Evolutionary conservation across 108 stramenopile species (phyloP), one percentile per base, ranked within the genome.

Genomic region (Conticribra weissflogii): DNA sequence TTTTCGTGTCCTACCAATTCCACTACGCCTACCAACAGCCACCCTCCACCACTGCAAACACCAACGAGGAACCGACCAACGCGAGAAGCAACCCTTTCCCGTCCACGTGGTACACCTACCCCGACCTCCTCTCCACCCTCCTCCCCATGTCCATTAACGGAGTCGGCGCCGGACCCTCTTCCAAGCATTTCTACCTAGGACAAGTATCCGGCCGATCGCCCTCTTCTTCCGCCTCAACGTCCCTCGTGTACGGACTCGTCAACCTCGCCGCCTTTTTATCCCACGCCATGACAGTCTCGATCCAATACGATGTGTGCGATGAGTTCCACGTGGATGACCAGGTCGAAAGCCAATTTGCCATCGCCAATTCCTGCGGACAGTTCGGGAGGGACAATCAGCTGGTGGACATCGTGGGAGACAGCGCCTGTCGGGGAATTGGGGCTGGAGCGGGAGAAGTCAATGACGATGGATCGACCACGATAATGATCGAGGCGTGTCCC

Each of bases 271-370:
- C 75, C 2, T 76, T 76, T 48, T 68, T 76, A 19, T 32, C 75
- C 8, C 75, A 76, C 2, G 71, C 63, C 1, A 53, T 41, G 51
- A 30, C 46, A 0, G 34, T 65, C 23, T 64, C 75, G 3, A 71
- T 76, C 31, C 52, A 76, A 36, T 71, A 71, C 17, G 75, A 76
- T 71, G 75, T 59, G 5, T 76, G 75, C 32, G 75, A 76, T 50
- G 75, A 76, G 51, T 74, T 74, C 60, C 55, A 60, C 36, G 34
- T 66, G 17, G 72, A 74, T 66, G 50, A 59, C 22, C 50, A 45
- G 23, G 25, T 62, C 4, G 51, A 5, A 18, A 46, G 25, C 14
- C 52, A 74, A 53, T 66, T 54, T 30, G 72, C 72, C 8, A 59
- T 74, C 29, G 44, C 49, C 8, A 74, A 74, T 22, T 44, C 56